Percentiles rank a stretch among this genome's conserved stretches.
Evolutionary conservation across 371 early-diverging fungal species (phyloP).

Genomic region (Gilbertella persicaria): DNA sequence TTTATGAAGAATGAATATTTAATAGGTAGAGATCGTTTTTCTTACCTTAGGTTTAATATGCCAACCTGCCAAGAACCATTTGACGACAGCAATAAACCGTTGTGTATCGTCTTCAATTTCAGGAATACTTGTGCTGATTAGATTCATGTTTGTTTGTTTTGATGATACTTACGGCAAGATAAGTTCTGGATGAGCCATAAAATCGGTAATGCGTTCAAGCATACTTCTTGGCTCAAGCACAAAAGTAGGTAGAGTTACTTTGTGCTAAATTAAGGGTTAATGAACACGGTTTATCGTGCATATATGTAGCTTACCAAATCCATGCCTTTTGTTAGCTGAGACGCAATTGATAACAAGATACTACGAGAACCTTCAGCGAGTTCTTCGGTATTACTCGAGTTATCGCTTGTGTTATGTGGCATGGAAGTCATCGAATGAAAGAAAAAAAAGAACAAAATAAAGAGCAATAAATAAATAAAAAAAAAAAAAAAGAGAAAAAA

Average conservation of each 20-base stretch:
- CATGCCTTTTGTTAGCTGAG: slow-evolving; percentile 86
- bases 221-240: slow-evolving; percentile 95
- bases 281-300: not conserved
- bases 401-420: slow-evolving; percentile 17
- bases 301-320: slow-evolving; percentile 60
- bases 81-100: slow-evolving; percentile 87
- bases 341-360: slow-evolving; percentile 82
- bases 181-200: slow-evolving; percentile 92
- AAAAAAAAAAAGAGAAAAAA: too few relatives aligned
- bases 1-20: slow-evolving; percentile 17
- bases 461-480: too few relatives aligned
- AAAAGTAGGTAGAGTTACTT: slow-evolving; percentile 95
- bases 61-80: slow-evolving; percentile 95
- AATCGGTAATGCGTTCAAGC: slow-evolving; percentile 95
- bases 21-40: not conserved
- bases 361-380: slow-evolving; percentile 86
- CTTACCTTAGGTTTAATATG: slow-evolving; percentile 91
- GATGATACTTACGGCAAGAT: slow-evolving; percentile 69
- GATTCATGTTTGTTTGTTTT: slow-evolving; percentile 1
- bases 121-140: too few relatives aligned
- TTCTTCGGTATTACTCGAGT: slow-evolving; percentile 71
- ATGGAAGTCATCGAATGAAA: too few relatives aligned
- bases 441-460: too few relatives aligned
- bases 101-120: slow-evolving; percentile 70
- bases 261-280: slow-evolving; percentile 29